These are phyloP conservation scores for Picochlorum sp. DNA, from an alignment of 139 green algal genomes.

Conservation along the genomic window DNA sequence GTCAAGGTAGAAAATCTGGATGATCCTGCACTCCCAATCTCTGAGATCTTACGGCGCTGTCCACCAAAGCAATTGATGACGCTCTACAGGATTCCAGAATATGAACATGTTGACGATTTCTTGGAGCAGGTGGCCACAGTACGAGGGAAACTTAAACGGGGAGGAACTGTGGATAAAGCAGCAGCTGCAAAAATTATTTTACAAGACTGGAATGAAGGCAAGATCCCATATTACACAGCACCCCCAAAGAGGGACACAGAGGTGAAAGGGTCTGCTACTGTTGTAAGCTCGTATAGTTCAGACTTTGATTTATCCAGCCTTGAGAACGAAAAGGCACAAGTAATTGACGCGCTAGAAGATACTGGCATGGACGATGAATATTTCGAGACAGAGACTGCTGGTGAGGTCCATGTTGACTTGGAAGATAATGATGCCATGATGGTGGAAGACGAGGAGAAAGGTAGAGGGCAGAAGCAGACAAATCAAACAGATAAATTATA, in stretches of 20 bases:
- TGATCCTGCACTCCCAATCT: conserved; percentile 65
- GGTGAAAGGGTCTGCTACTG: conserved; percentile 37
- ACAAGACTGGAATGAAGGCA: conserved; percentile 89
- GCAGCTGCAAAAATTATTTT: conserved; percentile 70
- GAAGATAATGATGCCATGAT: conserved; percentile 35
- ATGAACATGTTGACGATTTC: conserved; percentile 62
- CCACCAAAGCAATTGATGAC: conserved; percentile 75
- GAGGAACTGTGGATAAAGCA: conserved; percentile 25
- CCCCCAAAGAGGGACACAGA: conserved; percentile 50
- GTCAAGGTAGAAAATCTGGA: conserved; percentile 80
- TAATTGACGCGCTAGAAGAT: conserved; percentile 62
- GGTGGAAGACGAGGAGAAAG: conserved; percentile 21
- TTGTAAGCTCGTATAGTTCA: conserved; percentile 60
- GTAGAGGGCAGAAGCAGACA: conserved; percentile 8
- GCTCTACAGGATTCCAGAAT: conserved; percentile 74
- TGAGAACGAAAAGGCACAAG: conserved; percentile 40
- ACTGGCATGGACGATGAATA: conserved; percentile 36
- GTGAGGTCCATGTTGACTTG: conserved; percentile 24
- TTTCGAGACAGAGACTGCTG: conserved; percentile 48
- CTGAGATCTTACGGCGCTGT: conserved; percentile 79
- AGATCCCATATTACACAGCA: conserved; percentile 84
- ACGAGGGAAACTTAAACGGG: conserved; percentile 79
- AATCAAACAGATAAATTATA: conserved; percentile 61
- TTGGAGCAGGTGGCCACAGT: conserved; percentile 62
- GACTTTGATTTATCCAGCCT: conserved; percentile 67